Evolutionary conservation across 2,329 filamentous ascomycete species (phyloP), one percentile per base, ranked within the genome.

Genomic region (Stemphylium lycopersici): DNA sequence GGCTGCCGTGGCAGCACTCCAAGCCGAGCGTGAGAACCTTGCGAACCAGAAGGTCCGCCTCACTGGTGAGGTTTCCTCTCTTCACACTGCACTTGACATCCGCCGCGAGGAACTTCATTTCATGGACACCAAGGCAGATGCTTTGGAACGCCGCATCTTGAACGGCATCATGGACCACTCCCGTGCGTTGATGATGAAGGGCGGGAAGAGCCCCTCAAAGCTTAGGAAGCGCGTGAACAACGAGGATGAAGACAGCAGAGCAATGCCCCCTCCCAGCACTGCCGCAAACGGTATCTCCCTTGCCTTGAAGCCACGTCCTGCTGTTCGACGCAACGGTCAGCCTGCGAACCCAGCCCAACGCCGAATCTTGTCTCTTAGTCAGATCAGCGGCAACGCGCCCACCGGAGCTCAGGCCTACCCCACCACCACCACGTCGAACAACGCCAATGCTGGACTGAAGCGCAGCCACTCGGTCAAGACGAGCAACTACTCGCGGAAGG

Each of bases 151-250:
- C 47, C 88, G 95, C 22, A 96, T 99, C 63, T 80, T 99, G 29
- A 93, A 98, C 62, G 93, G 93, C 22, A 91, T 98, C 59, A 96
- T 99, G 78, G 93, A 98, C 66, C 93, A 98, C 73, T 97, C 93
- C 16, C 89, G 93, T 6, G 87, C 93, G 22, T 82, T 97, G n/a
- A 84, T 98, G 53, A 90, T 95, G 80, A 88, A 90, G 78, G 68
- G 68, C 6, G 78, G 84, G 31, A 78, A 73, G 68, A 72, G 70
- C 62, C 68, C 66, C 29, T 62, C 56, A 31, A 73, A 75, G 52
- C 41, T 59, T 18, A 74, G 73, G 61, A 74, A 73, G 74, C 55
- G 70, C 16, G 61, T 63, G 55, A 68, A 58, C 43, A 61, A 57
- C 46, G 76, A 61, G 61, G 72, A 59, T 58, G 73, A 64, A 69